A percentile compares a stretch with the other conserved stretches of the same genome.
phyloP scores from a whole-genome alignment of 306 rosid species.

The Bauhinia variegata region DNA sequence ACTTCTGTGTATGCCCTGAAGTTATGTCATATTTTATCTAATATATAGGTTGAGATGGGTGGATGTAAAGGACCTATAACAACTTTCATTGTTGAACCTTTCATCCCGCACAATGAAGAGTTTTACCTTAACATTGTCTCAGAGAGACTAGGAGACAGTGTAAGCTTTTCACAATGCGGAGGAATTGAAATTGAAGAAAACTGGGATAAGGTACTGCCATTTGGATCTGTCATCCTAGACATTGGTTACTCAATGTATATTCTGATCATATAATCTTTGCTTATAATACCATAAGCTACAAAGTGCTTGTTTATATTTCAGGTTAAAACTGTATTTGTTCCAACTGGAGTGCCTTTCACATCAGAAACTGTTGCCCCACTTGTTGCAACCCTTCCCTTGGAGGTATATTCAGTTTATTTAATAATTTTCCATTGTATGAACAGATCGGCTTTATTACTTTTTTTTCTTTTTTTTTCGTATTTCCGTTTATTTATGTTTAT shows the following conservation, averaged over 20 bases:
- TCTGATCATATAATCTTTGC: not conserved
- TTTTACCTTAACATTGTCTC: slow-evolving; percentile 92
- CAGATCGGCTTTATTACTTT: slow-evolving; percentile 2
- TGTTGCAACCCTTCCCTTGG: slow-evolving; percentile 91
- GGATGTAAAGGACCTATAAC: slow-evolving; percentile 97
- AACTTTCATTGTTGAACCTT: slow-evolving; percentile 94
- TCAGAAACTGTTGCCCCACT: slow-evolving; percentile 83
- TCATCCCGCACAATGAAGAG: slow-evolving; percentile 91
- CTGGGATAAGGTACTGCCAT: slow-evolving; percentile 80
- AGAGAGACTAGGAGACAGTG: slow-evolving; percentile 81
- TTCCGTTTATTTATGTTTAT: no score
- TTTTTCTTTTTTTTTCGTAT: not conserved
- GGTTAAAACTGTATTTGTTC: slow-evolving; percentile 86
- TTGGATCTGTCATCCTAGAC: slow-evolving; percentile 7
- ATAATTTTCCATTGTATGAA: slow-evolving; percentile 18
- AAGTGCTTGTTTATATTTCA: slow-evolving; percentile 46
- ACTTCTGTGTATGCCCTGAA: slow-evolving; percentile 1
- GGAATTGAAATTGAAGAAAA: slow-evolving; percentile 97
- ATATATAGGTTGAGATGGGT: slow-evolving; percentile 78
- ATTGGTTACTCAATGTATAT: slow-evolving; percentile 8
- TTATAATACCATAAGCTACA: slow-evolving; percentile 16
- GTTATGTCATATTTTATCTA: slow-evolving; percentile 24
- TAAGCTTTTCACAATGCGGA: slow-evolving; percentile 97
- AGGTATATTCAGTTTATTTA: slow-evolving; percentile 53
- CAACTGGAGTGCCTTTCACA: slow-evolving; percentile 73